phyloP scores from a whole-genome alignment of 371 early-diverging fungal genomes.

The Haplosporangium sp. region DNA sequence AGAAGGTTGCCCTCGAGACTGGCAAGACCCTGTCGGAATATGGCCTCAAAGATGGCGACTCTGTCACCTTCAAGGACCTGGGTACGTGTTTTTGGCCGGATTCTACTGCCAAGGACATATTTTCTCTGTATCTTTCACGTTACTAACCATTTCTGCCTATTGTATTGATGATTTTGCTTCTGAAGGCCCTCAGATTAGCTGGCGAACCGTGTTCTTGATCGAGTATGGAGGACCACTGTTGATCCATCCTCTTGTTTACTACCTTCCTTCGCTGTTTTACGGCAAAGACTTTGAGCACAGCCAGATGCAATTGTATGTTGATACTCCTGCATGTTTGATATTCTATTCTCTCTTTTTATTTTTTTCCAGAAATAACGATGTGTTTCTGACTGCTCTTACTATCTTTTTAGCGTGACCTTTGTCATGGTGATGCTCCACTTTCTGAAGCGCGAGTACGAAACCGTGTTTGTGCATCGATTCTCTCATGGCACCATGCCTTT shows the following conservation, averaged over 20 bases:
- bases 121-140: background rate
- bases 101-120: too few species aligned
- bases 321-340: background rate
- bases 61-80: constrained; percentile 87
- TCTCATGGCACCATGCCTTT: constrained; percentile 96
- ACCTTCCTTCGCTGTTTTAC: constrained; percentile 74
- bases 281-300: constrained; percentile 73
- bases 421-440: constrained; percentile 86
- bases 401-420: constrained; percentile 63
- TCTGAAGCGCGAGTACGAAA: constrained; percentile 94
- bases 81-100: constrained; percentile 41
- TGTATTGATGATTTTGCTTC: background rate
- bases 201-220: constrained; percentile 94
- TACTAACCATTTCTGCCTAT: background rate
- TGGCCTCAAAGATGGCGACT: constrained; percentile 70
- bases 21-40: constrained; percentile 70
- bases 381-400: background rate
- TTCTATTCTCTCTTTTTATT: background rate
- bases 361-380: background rate
- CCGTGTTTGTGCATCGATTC: constrained; percentile 94
- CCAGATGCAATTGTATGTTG: constrained; percentile 68
- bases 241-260: constrained; percentile 90
- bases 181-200: constrained; percentile 91
- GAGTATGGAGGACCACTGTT: constrained; percentile 94
- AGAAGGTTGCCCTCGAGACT: constrained; percentile 58